Base-by-base conservation (phyloP, 2,329 filamentous ascomycete genomes). In the Cercospora sp. region DNA sequence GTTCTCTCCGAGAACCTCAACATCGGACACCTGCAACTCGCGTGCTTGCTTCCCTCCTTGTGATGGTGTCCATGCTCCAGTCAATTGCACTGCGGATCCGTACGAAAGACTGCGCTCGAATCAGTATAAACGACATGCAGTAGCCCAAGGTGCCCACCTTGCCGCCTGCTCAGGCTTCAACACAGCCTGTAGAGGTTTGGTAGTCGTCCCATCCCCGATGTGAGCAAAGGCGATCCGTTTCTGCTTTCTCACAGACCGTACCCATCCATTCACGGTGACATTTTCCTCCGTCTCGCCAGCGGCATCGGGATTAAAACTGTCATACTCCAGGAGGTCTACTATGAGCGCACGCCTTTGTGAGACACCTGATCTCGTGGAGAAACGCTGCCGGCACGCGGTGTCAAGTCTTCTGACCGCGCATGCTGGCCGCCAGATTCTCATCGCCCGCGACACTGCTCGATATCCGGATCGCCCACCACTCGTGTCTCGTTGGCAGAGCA, bases 181-280 rank as follows among this genome's bases (percentile, higher is more conserved):
- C 58, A 97, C 88, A 57, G 90, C 92, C 81, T 99, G 95, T 65
- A 98, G 79, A 30, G 92, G 84, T 69, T 89, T 84, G 72, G 92
- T 83, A 51, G 91, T 93, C 12, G 93, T 96, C 55, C 95, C 95
- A 83, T 99, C 95, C 10, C 90, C 90, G 63, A 98, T 84, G 68
- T 93, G 87, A 63, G 94, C 90, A 81, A 99, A 98, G 5, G 91
- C 89, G 68, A 91, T 85, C 23, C 86, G 86, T 79, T 97, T 96
- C 83, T 96, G 93, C 78, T 92, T 91, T 70, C 94, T 87, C 68
- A 97, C 89, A 3, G 92, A 94, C 70, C 92, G 88, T 65, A 97
- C 86, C 82, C 91, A 94, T 69, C 94, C 94, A 77, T 91, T 86
- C 73, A 97, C 83, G 23, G 73, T 66, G 45, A 79, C 72, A 31